Evolutionary conservation across 139 green algal genomes (phyloP).

Genomic region (Yamagishiella unicocca): DNA sequence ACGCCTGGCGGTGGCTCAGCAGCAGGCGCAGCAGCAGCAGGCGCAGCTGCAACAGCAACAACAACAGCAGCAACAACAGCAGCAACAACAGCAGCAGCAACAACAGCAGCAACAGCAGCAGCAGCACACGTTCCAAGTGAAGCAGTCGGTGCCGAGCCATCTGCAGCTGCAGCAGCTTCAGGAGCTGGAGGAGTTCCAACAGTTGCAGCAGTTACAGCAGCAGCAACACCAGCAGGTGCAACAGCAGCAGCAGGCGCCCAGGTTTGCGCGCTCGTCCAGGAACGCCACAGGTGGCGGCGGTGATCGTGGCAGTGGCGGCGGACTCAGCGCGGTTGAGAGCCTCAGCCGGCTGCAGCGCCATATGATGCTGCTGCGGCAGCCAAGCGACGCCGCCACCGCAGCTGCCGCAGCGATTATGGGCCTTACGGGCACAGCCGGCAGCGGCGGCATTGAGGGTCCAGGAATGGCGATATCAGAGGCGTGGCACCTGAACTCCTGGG

Average conservation of each 20-base stretch:
- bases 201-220: not conserved
- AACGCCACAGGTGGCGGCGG: not conserved
- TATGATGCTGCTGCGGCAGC: conserved; percentile 22
- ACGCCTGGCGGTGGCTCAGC: not conserved
- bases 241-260: not conserved
- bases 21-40: not conserved
- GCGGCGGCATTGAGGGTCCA: not conserved
- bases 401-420: not conserved
- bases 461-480: not conserved
- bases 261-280: not conserved
- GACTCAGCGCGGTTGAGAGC: not conserved
- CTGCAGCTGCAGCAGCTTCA: not conserved
- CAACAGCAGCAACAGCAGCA: conserved; percentile 3
- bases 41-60: not conserved
- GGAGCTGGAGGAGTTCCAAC: not conserved
- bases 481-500: not conserved
- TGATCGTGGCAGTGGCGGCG: not conserved
- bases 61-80: not conserved
- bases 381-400: conserved; percentile 4
- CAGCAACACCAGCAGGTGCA: not conserved
- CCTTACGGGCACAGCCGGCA: not conserved
- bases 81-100: not conserved
- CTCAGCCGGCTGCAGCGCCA: conserved; percentile 29
- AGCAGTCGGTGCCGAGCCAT: not conserved
- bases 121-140: no score